Conservation (phyloP, 805 yeast genomes). For the Sugiyamaella mastotermitis region DNA sequence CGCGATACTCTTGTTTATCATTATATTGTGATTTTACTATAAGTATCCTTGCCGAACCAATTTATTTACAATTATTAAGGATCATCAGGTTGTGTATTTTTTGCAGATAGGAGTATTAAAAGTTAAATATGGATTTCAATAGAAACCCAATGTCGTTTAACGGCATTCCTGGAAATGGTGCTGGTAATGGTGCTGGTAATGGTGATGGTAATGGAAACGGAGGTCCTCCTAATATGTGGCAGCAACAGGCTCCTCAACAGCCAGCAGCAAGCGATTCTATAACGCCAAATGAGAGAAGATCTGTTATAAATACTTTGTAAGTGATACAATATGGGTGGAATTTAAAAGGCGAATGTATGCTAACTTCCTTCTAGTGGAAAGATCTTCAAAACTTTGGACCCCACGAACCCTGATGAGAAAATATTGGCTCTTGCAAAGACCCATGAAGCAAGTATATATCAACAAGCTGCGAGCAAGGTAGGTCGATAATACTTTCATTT, state of each 20-base stretch:
- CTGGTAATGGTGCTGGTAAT: constrained; percentile 1
- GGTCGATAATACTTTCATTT: constrained; percentile 12
- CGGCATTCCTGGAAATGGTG: not conserved
- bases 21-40: too few species aligned
- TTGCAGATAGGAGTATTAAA: too few species aligned
- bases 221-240: not conserved
- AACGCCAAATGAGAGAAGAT: constrained; percentile 23
- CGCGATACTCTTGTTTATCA: too few species aligned
- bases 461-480: constrained; percentile 25
- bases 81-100: too few species aligned
- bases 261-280: constrained; percentile 5
- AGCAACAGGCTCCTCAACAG: not conserved
- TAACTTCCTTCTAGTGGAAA: constrained; percentile 14
- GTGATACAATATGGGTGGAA: constrained; percentile 6
- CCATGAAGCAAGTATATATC: constrained; percentile 27
- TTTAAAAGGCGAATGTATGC: not conserved
- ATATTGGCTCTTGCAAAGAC: constrained; percentile 28
- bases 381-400: constrained; percentile 22
- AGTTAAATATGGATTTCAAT: constrained; percentile 1
- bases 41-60: too few species aligned
- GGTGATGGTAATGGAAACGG: not conserved
- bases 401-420: constrained; percentile 27
- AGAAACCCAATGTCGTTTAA: not conserved
- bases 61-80: too few species aligned
- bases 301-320: constrained; percentile 21